Percentiles rank a stretch among this genome's conserved stretches.
phyloP scores from a whole-genome alignment of 345 rosid genomes.

The Heritiera littoralis region DNA sequence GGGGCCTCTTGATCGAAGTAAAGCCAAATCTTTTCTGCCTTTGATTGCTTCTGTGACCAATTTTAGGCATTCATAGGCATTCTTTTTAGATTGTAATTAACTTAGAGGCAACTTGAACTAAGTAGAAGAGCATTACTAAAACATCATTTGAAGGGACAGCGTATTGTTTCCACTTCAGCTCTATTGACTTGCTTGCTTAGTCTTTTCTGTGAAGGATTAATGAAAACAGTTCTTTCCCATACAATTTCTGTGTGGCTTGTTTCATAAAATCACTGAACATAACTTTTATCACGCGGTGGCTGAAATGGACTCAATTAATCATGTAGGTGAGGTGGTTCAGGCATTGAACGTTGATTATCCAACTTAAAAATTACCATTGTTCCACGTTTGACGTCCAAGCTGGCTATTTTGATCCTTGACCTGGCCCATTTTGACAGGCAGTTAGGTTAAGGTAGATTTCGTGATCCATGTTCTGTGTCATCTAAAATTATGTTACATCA shows the following conservation, averaged over 20 bases:
- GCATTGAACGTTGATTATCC: neutral
- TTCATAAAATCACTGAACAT: neutral
- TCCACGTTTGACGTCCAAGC: neutral
- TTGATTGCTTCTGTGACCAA: neutral
- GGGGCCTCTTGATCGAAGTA: neutral
- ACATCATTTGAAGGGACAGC: neutral
- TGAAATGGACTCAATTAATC: neutral
- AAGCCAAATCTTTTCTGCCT: conserved; percentile 4
- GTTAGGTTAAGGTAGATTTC: too few relatives aligned
- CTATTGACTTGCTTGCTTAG: neutral
- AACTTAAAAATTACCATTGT: neutral
- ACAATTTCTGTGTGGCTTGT: neutral
- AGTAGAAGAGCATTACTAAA: neutral
- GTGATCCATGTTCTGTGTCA: too few relatives aligned
- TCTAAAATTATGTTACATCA: too few relatives aligned
- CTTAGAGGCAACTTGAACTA: neutral
- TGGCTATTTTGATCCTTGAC: neutral
- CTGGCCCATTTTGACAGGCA: neutral
- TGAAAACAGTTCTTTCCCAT: neutral
- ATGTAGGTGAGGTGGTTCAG: neutral
- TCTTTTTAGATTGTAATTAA: neutral
- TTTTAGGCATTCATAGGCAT: conserved; percentile 4
- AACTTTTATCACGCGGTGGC: too few relatives aligned
- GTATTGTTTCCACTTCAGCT: neutral
- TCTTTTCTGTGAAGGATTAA: neutral